Conservation (phyloP, 177 flowering plant species). For the Vitis hybrid region DNA sequence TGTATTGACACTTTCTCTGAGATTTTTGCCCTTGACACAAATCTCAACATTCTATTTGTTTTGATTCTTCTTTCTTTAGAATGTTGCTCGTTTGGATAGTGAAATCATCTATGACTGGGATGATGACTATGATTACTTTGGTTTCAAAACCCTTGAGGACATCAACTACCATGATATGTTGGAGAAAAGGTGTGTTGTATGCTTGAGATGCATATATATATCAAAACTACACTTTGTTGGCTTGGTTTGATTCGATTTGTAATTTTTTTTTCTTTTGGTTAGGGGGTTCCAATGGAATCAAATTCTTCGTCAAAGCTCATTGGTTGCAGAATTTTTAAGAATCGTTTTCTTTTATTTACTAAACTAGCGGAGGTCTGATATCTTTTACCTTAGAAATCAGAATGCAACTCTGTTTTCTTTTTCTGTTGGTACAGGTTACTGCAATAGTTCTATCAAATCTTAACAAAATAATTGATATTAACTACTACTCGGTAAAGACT, state of each 20-base stretch:
- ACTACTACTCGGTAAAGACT: conserved; percentile 90
- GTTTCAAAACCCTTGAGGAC: conserved; percentile 97
- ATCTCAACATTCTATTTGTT: background rate
- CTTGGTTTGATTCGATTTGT: background rate
- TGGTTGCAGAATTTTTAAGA: conserved; percentile 80
- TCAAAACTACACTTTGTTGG: background rate
- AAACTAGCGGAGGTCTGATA: conserved; percentile 84
- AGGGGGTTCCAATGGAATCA: conserved; percentile 81
- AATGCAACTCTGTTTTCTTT: background rate
- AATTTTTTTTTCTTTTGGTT: background rate
- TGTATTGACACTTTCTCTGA: too few relatives aligned
- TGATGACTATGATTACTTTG: conserved; percentile 97
- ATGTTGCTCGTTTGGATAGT: conserved; percentile 92
- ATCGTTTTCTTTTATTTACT: conserved; percentile 91
- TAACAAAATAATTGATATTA: conserved; percentile 92
- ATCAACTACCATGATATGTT: conserved; percentile 93
- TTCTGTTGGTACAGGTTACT: conserved; percentile 53
- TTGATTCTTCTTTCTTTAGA: conserved; percentile 46
- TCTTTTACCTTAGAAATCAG: background rate
- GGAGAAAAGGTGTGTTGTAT: conserved; percentile 64
- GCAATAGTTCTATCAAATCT: conserved; percentile 68
- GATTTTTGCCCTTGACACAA: too few relatives aligned
- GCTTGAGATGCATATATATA: background rate
- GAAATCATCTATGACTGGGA: conserved; percentile 97
- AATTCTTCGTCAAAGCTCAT: conserved; percentile 89